Conservation (phyloP, 768 basidiomycete genomes). For the Xerocomus brunneocitrinus region DNA sequence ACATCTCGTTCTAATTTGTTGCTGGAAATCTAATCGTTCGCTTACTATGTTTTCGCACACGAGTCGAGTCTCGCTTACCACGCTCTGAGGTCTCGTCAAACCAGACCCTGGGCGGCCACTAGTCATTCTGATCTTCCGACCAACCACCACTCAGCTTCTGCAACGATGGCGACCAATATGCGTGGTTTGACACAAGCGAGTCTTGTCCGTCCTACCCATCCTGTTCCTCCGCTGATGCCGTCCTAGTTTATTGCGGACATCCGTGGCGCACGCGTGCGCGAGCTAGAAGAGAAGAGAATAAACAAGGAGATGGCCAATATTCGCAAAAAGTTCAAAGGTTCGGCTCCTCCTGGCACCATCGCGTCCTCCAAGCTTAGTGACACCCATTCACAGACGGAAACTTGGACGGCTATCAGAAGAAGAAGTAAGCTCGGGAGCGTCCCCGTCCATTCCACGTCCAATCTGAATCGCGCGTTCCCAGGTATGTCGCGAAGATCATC, state of each 20-base stretch:
- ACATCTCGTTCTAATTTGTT: constrained; percentile 12
- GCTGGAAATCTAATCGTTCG: constrained; percentile 1
- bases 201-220: constrained; percentile 1
- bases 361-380: constrained; percentile 3
- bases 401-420: constrained; percentile 87
- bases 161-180: constrained; percentile 82
- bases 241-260: constrained; percentile 96
- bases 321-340: constrained; percentile 97
- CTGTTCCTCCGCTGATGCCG: constrained; percentile 4
- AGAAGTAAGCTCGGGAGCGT: constrained; percentile 57
- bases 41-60: constrained; percentile 2
- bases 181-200: constrained; percentile 87
- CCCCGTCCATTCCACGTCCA: constrained; percentile 9
- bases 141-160: not conserved
- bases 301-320: constrained; percentile 99
- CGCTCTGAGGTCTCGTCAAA: too few species aligned
- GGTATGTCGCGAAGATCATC: constrained; percentile 98
- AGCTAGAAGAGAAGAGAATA: constrained; percentile 96
- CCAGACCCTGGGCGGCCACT: too few species aligned
- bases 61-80: not conserved
- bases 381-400: constrained; percentile 62
- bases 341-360: constrained; percentile 5
- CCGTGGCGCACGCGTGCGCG: constrained; percentile 91
- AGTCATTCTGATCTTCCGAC: not conserved
- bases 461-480: constrained; percentile 28